Evolutionary conservation across 2,329 filamentous ascomycete genomes (phyloP).

Genomic region (Paecilomyces formosus): DNA sequence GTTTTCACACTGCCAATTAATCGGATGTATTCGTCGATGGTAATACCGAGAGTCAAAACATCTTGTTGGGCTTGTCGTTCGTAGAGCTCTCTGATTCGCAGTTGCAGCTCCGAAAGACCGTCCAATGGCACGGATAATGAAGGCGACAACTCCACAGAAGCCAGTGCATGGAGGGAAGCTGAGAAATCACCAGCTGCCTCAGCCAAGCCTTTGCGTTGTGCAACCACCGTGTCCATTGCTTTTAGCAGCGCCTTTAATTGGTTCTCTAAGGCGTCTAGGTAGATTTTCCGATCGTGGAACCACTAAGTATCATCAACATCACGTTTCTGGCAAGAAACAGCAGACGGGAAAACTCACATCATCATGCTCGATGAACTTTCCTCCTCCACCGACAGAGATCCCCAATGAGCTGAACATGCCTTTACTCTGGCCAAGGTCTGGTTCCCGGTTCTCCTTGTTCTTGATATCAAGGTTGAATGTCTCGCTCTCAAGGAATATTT

Average conservation of each 20-base stretch:
- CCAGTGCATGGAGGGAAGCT: slow-evolving; percentile 82
- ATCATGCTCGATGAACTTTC: slow-evolving; percentile 95
- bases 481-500: slow-evolving; percentile 95
- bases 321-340: slow-evolving; percentile 2
- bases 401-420: slow-evolving; percentile 84
- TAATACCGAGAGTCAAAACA: slow-evolving; percentile 90
- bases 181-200: slow-evolving; percentile 93
- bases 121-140: slow-evolving; percentile 82
- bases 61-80: slow-evolving; percentile 96
- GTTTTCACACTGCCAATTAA: slow-evolving; percentile 92
- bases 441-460: slow-evolving; percentile 90
- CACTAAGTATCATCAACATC: slow-evolving; percentile 50
- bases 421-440: slow-evolving; percentile 80
- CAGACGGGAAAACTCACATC: slow-evolving; percentile 57
- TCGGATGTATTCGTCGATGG: slow-evolving; percentile 96
- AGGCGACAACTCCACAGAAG: slow-evolving; percentile 85
- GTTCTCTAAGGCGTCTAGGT: slow-evolving; percentile 86
- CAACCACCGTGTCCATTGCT: slow-evolving; percentile 86
- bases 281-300: slow-evolving; percentile 95
- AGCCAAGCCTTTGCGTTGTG: slow-evolving; percentile 84
- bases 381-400: slow-evolving; percentile 64
- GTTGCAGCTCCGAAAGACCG: slow-evolving; percentile 83
- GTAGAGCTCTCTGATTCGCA: slow-evolving; percentile 90
- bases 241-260: slow-evolving; percentile 87
- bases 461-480: slow-evolving; percentile 94